phyloP scores from a whole-genome alignment of 371 early-diverging fungal species.

The Rhizopus microsporus region DNA sequence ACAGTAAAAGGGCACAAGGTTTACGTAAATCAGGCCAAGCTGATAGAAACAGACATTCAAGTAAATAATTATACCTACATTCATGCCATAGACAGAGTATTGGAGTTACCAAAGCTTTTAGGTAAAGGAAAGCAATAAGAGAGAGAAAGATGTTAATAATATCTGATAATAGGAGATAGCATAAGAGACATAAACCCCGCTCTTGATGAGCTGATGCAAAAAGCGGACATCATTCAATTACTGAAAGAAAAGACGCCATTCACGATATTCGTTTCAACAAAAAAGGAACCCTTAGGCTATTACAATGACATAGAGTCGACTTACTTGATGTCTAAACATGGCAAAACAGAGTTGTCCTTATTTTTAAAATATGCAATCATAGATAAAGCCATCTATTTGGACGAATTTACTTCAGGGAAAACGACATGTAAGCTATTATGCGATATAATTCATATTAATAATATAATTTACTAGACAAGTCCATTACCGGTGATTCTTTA shows the following conservation, averaged over 20 bases:
- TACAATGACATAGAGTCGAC: slow-evolving; percentile 41
- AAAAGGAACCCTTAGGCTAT: slow-evolving; percentile 25
- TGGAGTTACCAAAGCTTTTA: slow-evolving; percentile 27
- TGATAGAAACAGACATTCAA: slow-evolving; percentile 41
- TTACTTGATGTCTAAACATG: slow-evolving; percentile 42
- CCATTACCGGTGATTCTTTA: slow-evolving; percentile 38
- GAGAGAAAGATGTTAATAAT: background rate
- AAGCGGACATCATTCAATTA: slow-evolving; percentile 11
- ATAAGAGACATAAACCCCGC: slow-evolving; percentile 11
- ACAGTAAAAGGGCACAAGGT: slow-evolving; percentile 34
- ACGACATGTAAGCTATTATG: slow-evolving; percentile 20
- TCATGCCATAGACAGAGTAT: slow-evolving; percentile 30
- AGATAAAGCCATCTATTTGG: slow-evolving; percentile 23
- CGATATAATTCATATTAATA: background rate
- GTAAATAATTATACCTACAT: slow-evolving; percentile 37
- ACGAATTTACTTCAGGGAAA: slow-evolving; percentile 27
- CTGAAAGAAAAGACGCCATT: slow-evolving; percentile 39
- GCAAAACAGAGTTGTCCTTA: slow-evolving; percentile 34
- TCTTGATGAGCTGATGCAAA: slow-evolving; percentile 15
- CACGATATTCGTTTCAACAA: slow-evolving; percentile 48
- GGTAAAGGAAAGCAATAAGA: slow-evolving; percentile 20
- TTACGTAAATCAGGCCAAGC: slow-evolving; percentile 41
- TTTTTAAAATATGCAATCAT: slow-evolving; percentile 24
- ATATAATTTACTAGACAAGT: slow-evolving; percentile 19
- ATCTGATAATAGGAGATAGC: slow-evolving; percentile 18